Base-by-base conservation (phyloP, 805 yeast species). In the Cyberlindnera maritima region DNA sequence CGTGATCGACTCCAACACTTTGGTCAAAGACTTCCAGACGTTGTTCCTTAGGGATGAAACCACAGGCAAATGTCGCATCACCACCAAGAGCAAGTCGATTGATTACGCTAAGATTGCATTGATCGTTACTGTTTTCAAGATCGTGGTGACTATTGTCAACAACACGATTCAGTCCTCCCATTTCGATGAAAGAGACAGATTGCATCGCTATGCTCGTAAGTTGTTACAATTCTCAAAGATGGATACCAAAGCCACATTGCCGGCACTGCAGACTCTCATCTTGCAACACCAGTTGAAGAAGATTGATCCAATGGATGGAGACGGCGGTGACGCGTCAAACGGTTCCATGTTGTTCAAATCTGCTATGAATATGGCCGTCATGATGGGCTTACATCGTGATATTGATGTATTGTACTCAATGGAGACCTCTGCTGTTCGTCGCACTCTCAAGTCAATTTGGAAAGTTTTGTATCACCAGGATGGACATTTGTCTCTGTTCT, bases 381-480 rank as follows among this genome's bases (percentile, higher is more conserved):
- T 49, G 1, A 47, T 61, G 54, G 65, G 65, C 2, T 34, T 61
- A 13, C 53, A 61, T 28, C 46, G 53, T 25, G 49, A 60, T 21
- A 50, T 61, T 25, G 59, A 56, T 28, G 35, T 13, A 1, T 19
- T 60, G 6, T 59, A 54, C 37, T 1, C 36, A 1, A 37, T 32
- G 19, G 55, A 55, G 32, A 18, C 47, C 11, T 21, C 31, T 2
- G 28, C 15, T 3, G 41, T 36, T 3, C 47, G 56, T 32, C 15
- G 3, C 2, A 14, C 36, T 1, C 25, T 57, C 33, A 52, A 51
- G 19, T 20, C 37, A 2, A 54, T 55, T 14, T 61, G 65, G 65
- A 33, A 21, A 8, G 20, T 43, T 4, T n/a, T 57, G 13, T 40
- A 57, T 17, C 34, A 31, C 11, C 48, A 43, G 18, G 65, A 61